Evolutionary conservation across 805 yeast genomes (phyloP).

Genomic region (Blastobotrys chiropterorum): DNA sequence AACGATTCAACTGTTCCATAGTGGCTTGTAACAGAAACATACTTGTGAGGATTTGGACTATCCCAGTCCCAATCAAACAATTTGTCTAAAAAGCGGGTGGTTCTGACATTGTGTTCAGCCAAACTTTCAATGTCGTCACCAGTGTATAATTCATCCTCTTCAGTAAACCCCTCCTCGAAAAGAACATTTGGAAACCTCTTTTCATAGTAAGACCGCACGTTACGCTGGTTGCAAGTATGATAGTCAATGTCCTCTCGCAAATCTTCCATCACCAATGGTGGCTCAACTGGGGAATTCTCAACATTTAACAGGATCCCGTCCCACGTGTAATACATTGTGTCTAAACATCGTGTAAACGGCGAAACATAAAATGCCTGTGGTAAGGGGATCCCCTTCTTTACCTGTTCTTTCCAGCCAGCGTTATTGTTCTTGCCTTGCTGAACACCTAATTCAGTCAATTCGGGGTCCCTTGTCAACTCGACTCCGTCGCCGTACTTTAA

Average conservation of each 20-base stretch:
- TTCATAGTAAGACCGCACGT: constrained; percentile 33
- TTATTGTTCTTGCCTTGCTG: constrained; percentile 41
- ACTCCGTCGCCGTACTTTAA: constrained; percentile 41
- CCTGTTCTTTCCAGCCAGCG: constrained; percentile 36
- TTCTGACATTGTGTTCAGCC: constrained; percentile 11
- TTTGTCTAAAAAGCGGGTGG: constrained; percentile 7
- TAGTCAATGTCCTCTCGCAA: constrained; percentile 46
- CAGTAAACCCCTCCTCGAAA: constrained; percentile 9
- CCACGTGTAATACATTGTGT: constrained; percentile 46
- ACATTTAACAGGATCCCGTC: constrained; percentile 30
- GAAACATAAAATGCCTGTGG: constrained; percentile 42
- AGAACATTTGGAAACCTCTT: constrained; percentile 33
- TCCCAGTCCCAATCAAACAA: constrained; percentile 12
- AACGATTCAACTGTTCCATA: constrained; percentile 44
- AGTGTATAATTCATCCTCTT: constrained; percentile 12
- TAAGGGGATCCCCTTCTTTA: constrained; percentile 25
- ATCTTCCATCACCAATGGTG: constrained; percentile 13
- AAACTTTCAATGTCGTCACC: constrained; percentile 10
- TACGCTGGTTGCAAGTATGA: constrained; percentile 45
- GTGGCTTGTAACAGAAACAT: constrained; percentile 40
- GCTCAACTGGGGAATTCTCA: constrained; percentile 30
- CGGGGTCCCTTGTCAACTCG: no score
- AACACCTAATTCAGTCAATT: constrained; percentile 41
- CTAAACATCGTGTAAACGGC: constrained; percentile 45
- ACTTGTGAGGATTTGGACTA: no score